phyloP scores from a whole-genome alignment of 2,329 filamentous ascomycete species.

The Diaporthe sp. region DNA sequence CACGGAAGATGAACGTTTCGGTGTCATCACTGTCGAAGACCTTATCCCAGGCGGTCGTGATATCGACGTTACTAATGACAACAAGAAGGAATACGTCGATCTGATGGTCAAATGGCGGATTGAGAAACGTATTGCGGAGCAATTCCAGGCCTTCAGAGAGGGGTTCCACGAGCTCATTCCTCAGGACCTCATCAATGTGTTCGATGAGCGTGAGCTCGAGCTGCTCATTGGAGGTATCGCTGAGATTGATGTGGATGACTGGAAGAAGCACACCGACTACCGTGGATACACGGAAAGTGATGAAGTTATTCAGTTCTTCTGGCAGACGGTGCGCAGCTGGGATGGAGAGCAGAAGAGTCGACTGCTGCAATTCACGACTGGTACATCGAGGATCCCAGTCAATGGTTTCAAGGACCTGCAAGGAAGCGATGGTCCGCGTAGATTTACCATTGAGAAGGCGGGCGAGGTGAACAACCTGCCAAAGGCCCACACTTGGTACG shows the following conservation, averaged over 20 bases:
- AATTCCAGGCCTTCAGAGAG: constrained; percentile 97
- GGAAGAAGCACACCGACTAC: constrained; percentile 99
- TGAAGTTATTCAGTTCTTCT: constrained; percentile 98
- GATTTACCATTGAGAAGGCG: constrained; percentile 98
- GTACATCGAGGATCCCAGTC: constrained; percentile 96
- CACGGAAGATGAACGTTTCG: constrained; percentile 97
- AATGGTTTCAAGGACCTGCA: constrained; percentile 99
- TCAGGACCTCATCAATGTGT: constrained; percentile 96
- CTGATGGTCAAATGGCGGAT: constrained; percentile 99
- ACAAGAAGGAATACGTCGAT: constrained; percentile 99
- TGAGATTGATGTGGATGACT: constrained; percentile 99
- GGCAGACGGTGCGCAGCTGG: constrained; percentile 97
- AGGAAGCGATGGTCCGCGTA: constrained; percentile 92
- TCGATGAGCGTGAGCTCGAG: constrained; percentile 97
- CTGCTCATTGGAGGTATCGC: constrained; percentile 97
- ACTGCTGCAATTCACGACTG: constrained; percentile 95
- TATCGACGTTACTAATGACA: constrained; percentile 97
- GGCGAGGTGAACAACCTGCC: constrained; percentile 91
- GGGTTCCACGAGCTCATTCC: constrained; percentile 99
- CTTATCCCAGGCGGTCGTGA: constrained; percentile 90
- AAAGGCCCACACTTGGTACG: constrained; percentile 98
- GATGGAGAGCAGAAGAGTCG: constrained; percentile 98
- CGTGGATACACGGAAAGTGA: constrained; percentile 98
- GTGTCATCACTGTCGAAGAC: constrained; percentile 93
- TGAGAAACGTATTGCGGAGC: constrained; percentile 96